Evolutionary conservation across 352 stramenopile genomes (phyloP), one percentile per base, ranked within the genome.

Genomic region (Phytopythium ostracodes): DNA sequence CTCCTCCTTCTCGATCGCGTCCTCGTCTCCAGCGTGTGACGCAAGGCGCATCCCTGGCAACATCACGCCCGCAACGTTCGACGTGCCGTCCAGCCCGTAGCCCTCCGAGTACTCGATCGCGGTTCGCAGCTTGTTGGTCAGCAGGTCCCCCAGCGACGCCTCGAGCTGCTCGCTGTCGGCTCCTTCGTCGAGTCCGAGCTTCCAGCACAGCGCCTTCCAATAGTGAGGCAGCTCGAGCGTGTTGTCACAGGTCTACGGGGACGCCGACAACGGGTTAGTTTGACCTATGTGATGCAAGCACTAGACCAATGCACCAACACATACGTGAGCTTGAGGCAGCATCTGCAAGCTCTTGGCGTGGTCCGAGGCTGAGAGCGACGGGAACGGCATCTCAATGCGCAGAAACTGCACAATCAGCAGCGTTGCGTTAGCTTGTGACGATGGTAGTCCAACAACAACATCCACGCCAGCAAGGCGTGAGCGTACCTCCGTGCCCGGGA

Each of bases 361-460:
- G 6, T 89, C 83, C 7, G 25, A 46, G 5, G 66, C 59, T 4
- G 80, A 77, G n/a, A 78, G 51, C 2, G 65, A 67, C 29, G 73
- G 66, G 52, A 92, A 89, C 1, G 82, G 80, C 80, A 92, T 89
- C 66, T 92, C 83, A 12, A 92, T 88, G 31, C 79, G 78, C 12
- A 92, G 64, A 40, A 92, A 92, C 83, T 91, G 51, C 51, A 42
- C 42, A 33, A 15, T 43, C 29, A 33, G 7, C 29, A 7, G 29
- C 29, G 6, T 27, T 55, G 5, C 61, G 52, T 66, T 31, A 61
- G 47, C 24, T 24, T 8, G 25, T 54, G 25, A 5, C 3, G 4
- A 35, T 14, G 24, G 22, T 11, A 31, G 22, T 12, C 20, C 17
- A 12, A 2, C 43, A 25, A 11, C 22, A 47, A 18, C 8, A 25